Base-by-base conservation (phyloP, 306 rosid species). In the Cucurbita ficifolia region DNA sequence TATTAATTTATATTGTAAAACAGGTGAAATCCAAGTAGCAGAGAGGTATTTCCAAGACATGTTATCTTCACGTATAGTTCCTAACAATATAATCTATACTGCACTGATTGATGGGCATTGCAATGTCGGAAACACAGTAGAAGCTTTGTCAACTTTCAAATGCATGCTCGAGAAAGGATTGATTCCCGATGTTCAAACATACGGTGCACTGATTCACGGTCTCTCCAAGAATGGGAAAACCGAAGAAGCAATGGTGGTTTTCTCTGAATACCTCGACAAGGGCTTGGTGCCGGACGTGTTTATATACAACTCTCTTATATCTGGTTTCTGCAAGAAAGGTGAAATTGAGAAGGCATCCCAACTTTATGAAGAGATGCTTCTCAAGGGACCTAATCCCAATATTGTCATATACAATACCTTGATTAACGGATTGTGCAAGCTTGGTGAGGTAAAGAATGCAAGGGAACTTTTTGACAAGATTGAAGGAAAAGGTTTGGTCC, bases 391-490 rank as follows among this genome's bases (percentile, higher is more conserved):
- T 13, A 29, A 61, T 50, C 89, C 89, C 12, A 80, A 78, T 70
- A 76, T 82, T 59, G 83, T 80, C 24, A 74, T 82, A 50, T 76
- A 74, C 53, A 82, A 85, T 4, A 52, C 71, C 72, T 58, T 85
- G 81, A 83, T 85, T 53, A 69, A 82, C 58, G 89, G 86, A 51
- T 54, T 82, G 56, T 82, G 86, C 78, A 85, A 83, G 78, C 64
- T 70, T 22, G 89, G 86, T 48, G 82, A 81, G 55, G 55, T 81
- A 50, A 81, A 63, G 65, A 81, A 71, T 59, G 86, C 86, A 36
- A 78, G 69, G 65, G 78, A 76, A 60, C 18, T 78, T 19, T 80
- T 82, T 74, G 68, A 80, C 59, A 81, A 76, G 57, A 80, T 85
- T 69, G n/a, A 63, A 24, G 76, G 50, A 71, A 85, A 80, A 57